Conservation (phyloP, 1,284 basidiomycete genomes). For the Irpex rosettiformis region DNA sequence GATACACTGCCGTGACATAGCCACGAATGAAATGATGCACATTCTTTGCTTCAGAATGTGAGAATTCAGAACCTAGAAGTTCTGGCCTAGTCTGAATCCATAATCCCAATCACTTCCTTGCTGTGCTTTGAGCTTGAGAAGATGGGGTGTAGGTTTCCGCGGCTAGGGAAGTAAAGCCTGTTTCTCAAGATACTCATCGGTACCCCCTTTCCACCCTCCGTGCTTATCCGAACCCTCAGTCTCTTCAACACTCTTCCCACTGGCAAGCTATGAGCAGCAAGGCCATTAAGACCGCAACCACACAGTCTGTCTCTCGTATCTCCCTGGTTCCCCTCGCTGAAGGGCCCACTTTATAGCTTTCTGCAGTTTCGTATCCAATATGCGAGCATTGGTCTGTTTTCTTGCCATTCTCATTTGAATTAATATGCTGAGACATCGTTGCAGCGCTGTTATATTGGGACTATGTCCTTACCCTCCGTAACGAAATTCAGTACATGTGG, state of each 20-base stretch:
- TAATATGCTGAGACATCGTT: background rate
- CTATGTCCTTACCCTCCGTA: constrained; percentile 30
- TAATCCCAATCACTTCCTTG: no score
- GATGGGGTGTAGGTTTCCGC: no score
- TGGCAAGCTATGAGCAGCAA: background rate
- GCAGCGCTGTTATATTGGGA: constrained; percentile 31
- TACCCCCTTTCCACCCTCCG: no score
- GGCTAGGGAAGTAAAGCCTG: no score
- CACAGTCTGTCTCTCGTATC: background rate
- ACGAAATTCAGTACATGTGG: constrained; percentile 34
- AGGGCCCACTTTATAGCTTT: constrained; percentile 15
- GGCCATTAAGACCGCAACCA: background rate
- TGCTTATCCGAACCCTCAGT: no score
- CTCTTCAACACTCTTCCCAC: no score
- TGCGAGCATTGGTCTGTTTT: constrained; percentile 26
- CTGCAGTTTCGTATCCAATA: constrained; percentile 29
- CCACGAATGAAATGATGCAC: background rate
- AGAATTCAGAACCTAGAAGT: background rate
- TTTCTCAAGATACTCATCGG: no score
- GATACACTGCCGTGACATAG: background rate
- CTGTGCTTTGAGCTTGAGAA: no score
- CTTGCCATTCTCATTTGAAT: background rate
- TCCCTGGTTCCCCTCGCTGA: background rate
- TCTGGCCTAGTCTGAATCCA: no score
- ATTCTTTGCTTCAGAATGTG: background rate